phyloP scores from a whole-genome alignment of 208 protist species.

The Trypanosoma mega region DNA sequence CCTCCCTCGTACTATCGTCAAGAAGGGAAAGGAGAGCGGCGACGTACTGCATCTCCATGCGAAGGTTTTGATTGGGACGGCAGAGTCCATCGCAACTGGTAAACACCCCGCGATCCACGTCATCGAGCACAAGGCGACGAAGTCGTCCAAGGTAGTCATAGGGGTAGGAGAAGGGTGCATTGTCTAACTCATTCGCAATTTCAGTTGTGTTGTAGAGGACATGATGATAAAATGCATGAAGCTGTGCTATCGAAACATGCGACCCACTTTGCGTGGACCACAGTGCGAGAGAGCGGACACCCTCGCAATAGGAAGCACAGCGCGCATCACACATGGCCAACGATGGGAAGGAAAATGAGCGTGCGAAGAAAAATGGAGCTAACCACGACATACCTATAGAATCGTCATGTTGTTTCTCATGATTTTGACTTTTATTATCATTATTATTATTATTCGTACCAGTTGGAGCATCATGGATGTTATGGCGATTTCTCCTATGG shows the following conservation, averaged over 20 bases:
- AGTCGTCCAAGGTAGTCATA: conserved; percentile 15
- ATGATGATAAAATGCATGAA: conserved; percentile 27
- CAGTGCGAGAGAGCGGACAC: conserved; percentile 11
- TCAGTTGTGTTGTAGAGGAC: conserved; percentile 9
- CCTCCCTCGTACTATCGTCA: conserved; percentile 6
- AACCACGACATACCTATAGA: too few relatives aligned
- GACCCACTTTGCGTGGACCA: conserved; percentile 15
- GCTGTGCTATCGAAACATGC: conserved; percentile 11
- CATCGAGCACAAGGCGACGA: conserved; percentile 20
- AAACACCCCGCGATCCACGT: conserved; percentile 27
- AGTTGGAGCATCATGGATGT: too few relatives aligned
- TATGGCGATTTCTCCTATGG: too few relatives aligned
- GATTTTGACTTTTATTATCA: background rate
- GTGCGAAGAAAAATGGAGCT: too few relatives aligned
- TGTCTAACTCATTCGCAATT: background rate
- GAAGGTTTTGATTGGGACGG: background rate
- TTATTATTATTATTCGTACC: too few relatives aligned
- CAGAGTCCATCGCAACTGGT: conserved; percentile 22
- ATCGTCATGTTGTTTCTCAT: background rate
- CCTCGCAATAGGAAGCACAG: conserved; percentile 23
- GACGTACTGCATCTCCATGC: conserved; percentile 21
- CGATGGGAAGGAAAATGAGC: too few relatives aligned
- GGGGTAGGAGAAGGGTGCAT: too few relatives aligned
- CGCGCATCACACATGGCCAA: conserved; percentile 19
- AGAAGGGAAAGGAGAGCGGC: conserved; percentile 24